Evolutionary conservation across 2,329 filamentous ascomycete species (phyloP), one percentile per base, ranked within the genome.

Genomic region (Xylariaceae sp.): DNA sequence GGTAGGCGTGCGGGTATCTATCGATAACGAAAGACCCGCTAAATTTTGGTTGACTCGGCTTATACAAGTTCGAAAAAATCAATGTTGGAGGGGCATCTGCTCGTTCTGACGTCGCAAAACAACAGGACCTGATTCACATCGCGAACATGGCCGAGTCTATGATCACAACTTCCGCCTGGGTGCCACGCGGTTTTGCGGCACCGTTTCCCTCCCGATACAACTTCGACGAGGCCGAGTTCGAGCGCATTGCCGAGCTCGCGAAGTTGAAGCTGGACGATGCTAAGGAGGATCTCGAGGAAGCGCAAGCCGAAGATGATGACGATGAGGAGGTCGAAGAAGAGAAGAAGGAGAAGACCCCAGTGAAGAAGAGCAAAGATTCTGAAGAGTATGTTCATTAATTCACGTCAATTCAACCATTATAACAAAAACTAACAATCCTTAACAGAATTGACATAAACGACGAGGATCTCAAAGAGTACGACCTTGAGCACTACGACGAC

Each of bases 401-500:
- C 30, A 41, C 9, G 9, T 39, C 5, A 51, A 47, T 37, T 4
- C 18, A 30, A 6, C 53, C 45, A 13, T 34, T 50, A 4, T 45
- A 5, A 13, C 34, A 37, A 52, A 54, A 44, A 60, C 61, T 50
- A 63, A 68, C 70, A 59, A 45, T n/a, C 11, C 3, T 23, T 64
- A 83, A 80, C 23, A 83, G 80, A 15, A 73, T 78, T 55, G 73
- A 77, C 58, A 77, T 84, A 44, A 79, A 88, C 64, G 91, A 96
- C 71, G 90, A 95, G 66, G 92, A 96, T 72, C 81, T 99, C 53
- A 94, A 93, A 75, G 92, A 99, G 75, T 99, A 97, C 76, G 88
- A 99, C 72, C 82, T 99, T 57, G 93, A 97, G 65, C 87, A 96
- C 74, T 99, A 99, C 74, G 94, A 99, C 69, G 89, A 94, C 66